A percentile compares a stretch with the other conserved stretches of the same genome.
Conservation (phyloP, 2,329 filamentous ascomycete species). For the Cordyceps fumosorosea region DNA sequence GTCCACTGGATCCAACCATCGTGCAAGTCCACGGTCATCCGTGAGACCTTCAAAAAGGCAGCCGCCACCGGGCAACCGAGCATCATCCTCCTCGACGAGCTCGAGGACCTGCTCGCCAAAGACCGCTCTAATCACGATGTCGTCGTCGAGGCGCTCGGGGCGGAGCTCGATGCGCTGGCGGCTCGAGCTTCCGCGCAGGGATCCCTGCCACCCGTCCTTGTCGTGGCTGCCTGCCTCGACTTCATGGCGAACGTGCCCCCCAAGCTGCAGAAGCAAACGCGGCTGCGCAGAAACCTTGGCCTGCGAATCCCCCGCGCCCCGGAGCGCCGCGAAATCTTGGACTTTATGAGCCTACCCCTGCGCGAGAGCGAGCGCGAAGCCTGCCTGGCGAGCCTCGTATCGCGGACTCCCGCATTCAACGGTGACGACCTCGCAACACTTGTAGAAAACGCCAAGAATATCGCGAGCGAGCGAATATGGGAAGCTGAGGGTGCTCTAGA, state of each 20-base stretch:
- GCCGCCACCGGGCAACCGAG: conserved; percentile 59
- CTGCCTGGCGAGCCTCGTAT: conserved; percentile 55
- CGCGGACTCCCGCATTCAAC: conserved; percentile 81
- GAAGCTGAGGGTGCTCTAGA: conserved; percentile 7
- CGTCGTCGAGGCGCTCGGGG: conserved; percentile 44
- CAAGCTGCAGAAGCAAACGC: conserved; percentile 56
- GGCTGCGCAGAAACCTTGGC: conserved; percentile 62
- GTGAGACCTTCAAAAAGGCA: conserved; percentile 64
- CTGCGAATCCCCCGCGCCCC: conserved; percentile 69
- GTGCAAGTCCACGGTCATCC: conserved; percentile 53
- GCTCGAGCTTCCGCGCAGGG: conserved; percentile 29
- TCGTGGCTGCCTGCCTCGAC: conserved; percentile 67
- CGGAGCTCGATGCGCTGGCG: conserved; percentile 51
- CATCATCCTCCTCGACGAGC: conserved; percentile 70
- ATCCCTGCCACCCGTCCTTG: conserved; percentile 53
- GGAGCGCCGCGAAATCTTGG: conserved; percentile 68
- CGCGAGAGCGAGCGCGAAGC: conserved; percentile 42
- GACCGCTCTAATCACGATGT: conserved; percentile 44
- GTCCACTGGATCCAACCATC: conserved; percentile 55
- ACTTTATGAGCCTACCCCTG: conserved; percentile 46
- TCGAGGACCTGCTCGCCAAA: conserved; percentile 63
- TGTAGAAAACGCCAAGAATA: conserved; percentile 31
- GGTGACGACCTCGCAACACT: conserved; percentile 68
- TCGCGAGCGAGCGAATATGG: conserved; percentile 19
- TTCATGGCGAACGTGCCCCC: conserved; percentile 66